These are phyloP conservation scores for Epichloe uncinata DNA, from an alignment of 2,329 filamentous ascomycete species.

Conservation along the genomic window DNA sequence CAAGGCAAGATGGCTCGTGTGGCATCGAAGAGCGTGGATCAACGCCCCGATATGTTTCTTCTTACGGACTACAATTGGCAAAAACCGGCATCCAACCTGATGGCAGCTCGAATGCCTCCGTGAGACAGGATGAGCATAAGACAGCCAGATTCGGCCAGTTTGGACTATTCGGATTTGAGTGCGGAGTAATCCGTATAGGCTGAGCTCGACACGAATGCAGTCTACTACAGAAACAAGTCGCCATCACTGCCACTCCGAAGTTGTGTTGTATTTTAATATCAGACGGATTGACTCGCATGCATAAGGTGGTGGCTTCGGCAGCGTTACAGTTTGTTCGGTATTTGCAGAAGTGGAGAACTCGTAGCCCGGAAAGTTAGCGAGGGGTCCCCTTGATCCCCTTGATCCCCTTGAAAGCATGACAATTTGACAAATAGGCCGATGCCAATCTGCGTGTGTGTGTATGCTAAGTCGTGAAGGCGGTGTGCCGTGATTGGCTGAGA, in stretches of 20 bases:
- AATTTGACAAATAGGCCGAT: no score
- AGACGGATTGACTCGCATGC: neutral
- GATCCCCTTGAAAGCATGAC: no score
- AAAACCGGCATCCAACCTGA: neutral
- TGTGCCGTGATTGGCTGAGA: conserved; percentile 18
- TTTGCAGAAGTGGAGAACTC: no score
- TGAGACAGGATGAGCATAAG: neutral
- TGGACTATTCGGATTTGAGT: neutral
- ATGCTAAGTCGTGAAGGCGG: conserved; percentile 8
- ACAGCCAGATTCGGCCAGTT: neutral
- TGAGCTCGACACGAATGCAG: neutral
- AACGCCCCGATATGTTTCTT: no score
- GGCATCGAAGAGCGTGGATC: no score
- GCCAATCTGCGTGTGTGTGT: no score
- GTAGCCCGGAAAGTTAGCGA: no score
- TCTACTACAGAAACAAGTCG: neutral
- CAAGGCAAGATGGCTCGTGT: no score
- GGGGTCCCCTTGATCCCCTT: no score
- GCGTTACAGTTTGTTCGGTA: neutral
- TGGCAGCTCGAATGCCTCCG: neutral
- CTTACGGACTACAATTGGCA: neutral
- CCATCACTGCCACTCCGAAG: no score
- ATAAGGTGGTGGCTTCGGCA: neutral
- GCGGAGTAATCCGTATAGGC: neutral
- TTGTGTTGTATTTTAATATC: neutral